Evolutionary conservation across 164 flowering plant species (phyloP).

Genomic region (Kingdonia uniflora): DNA sequence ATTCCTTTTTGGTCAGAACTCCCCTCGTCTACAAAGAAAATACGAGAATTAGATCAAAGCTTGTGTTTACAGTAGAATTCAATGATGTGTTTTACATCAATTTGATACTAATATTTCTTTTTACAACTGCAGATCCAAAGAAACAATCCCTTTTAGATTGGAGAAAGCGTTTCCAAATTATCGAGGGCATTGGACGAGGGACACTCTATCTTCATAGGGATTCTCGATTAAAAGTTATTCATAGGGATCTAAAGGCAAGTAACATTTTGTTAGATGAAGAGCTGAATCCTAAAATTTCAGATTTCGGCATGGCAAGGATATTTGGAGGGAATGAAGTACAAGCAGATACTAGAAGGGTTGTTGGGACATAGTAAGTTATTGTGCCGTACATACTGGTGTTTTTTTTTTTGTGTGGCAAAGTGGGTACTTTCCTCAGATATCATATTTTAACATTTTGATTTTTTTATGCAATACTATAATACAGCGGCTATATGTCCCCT

Average conservation of each 20-base stretch:
- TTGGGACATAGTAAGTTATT: too few species aligned
- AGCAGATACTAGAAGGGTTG: constrained; percentile 7
- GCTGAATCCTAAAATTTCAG: constrained; percentile 18
- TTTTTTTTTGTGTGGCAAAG: too few species aligned
- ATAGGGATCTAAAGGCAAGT: constrained; percentile 8
- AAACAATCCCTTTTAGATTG: constrained; percentile 5
- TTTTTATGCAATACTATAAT: background rate
- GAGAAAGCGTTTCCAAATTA: constrained; percentile 8
- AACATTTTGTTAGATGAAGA: constrained; percentile 12
- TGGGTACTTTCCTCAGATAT: too few species aligned
- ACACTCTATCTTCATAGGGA: constrained; percentile 18
- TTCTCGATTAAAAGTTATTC: constrained; percentile 13
- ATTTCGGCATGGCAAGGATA: constrained; percentile 20
- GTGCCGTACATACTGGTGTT: too few species aligned
- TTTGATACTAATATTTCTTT: background rate
- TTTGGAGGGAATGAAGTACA: constrained; percentile 9
- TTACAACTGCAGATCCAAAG: constrained; percentile 4
- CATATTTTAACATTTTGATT: too few species aligned
- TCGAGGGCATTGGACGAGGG: too few species aligned
- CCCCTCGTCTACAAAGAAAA: too few species aligned
- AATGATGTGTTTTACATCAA: too few species aligned
- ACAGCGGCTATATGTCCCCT: too few species aligned
- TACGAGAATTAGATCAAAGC: too few species aligned
- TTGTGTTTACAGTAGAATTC: too few species aligned
- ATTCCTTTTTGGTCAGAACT: constrained; percentile 12